These are phyloP conservation scores for Fusarium sp. DNA, from an alignment of 2,329 filamentous ascomycete genomes.

Conservation along the genomic window DNA sequence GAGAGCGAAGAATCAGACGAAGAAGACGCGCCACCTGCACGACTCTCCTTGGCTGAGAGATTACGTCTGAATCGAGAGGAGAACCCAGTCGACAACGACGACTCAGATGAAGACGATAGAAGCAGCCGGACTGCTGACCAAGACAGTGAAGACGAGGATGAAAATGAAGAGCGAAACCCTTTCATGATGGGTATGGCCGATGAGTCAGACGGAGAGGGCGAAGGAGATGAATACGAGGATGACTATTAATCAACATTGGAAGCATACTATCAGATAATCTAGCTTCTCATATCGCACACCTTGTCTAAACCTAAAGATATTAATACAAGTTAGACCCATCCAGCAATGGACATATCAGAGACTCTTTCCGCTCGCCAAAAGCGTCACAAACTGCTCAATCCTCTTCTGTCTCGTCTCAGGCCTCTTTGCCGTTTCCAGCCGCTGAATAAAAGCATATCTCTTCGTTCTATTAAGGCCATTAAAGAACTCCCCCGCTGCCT, in stretches of 20 bases:
- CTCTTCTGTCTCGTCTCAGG: conserved; percentile 55
- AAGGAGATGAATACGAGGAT: conserved; percentile 38
- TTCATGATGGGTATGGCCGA: conserved; percentile 55
- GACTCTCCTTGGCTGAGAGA: conserved; percentile 37
- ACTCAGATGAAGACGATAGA: conserved; percentile 23
- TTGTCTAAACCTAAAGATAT: conserved; percentile 6
- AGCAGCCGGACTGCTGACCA: conserved; percentile 41
- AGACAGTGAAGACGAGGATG: conserved; percentile 41
- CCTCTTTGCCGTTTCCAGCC: conserved; percentile 60
- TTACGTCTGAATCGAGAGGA: conserved; percentile 40
- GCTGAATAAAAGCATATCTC: conserved; percentile 62
- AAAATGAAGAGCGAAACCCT: conserved; percentile 45
- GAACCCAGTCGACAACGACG: conserved; percentile 31
- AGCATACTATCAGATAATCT: not conserved
- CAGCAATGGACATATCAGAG: conserved; percentile 47
- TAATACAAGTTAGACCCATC: conserved; percentile 21
- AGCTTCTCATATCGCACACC: not conserved
- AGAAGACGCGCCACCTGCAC: conserved; percentile 30
- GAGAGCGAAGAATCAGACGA: conserved; percentile 25
- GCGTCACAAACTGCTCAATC: conserved; percentile 60
- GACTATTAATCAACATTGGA: conserved; percentile 15
- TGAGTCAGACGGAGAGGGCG: conserved; percentile 52
- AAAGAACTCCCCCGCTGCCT: conserved; percentile 58
- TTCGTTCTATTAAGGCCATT: conserved; percentile 61
- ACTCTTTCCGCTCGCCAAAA: conserved; percentile 53